Conservation (phyloP, 805 yeast genomes). For the Candida sithepensis region DNA sequence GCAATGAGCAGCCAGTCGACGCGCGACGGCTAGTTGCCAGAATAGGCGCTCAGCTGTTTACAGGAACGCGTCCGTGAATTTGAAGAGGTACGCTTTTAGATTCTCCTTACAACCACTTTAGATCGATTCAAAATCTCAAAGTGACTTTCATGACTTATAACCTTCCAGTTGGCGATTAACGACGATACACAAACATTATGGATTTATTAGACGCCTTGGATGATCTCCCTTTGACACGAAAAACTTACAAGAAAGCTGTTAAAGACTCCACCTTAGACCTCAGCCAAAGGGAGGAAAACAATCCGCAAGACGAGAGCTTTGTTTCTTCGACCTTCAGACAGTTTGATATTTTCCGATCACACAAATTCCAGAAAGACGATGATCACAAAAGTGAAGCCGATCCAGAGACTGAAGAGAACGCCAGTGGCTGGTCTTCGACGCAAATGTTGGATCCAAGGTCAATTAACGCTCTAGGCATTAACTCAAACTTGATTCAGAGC, state of each 20-base stretch:
- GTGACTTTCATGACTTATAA: too few species aligned
- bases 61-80: too few species aligned
- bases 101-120: too few species aligned
- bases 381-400: background rate
- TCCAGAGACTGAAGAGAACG: background rate
- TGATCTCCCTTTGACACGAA: constrained; percentile 11
- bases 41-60: too few species aligned
- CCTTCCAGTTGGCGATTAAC: background rate
- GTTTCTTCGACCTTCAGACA: background rate
- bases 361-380: background rate
- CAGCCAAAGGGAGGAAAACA: background rate
- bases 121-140: too few species aligned
- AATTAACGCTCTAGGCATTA: background rate
- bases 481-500: constrained; percentile 10
- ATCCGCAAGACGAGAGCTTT: background rate
- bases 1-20: too few species aligned
- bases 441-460: background rate
- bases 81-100: too few species aligned
- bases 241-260: constrained; percentile 4
- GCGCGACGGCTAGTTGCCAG: too few species aligned
- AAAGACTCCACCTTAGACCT: background rate
- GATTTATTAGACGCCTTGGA: constrained; percentile 20
- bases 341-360: background rate
- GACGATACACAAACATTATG: constrained; percentile 6
- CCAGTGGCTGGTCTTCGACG: background rate